Evolutionary conservation across 2,329 filamentous ascomycete genomes (phyloP).

Genomic region (Epichloe gansuensis): DNA sequence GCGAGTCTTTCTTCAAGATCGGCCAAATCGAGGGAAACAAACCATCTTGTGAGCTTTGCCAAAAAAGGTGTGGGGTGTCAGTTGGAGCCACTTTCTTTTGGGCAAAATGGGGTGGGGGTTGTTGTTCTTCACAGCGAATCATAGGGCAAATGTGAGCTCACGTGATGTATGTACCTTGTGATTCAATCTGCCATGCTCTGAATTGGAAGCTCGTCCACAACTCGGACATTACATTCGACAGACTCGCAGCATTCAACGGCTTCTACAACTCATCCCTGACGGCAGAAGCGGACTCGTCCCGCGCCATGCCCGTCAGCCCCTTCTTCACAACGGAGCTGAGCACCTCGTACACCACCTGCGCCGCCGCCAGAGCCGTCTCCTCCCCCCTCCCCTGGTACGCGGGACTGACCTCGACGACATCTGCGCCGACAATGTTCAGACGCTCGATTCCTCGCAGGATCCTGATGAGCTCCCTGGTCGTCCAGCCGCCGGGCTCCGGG

Average conservation of each 20-base stretch:
- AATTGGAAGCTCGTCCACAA: too few relatives aligned
- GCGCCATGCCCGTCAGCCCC: conserved; percentile 25
- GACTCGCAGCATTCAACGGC: too few relatives aligned
- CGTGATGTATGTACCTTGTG: too few relatives aligned
- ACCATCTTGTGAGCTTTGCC: too few relatives aligned
- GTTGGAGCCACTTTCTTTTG: too few relatives aligned
- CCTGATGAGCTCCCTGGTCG: conserved; percentile 72
- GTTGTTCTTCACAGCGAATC: too few relatives aligned
- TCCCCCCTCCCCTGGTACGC: conserved; percentile 68
- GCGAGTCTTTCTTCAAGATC: not conserved
- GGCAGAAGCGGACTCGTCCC: conserved; percentile 13
- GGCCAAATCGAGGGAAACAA: too few relatives aligned
- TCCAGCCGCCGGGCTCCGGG: conserved; percentile 85
- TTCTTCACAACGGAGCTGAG: conserved; percentile 60
- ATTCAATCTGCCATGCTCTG: too few relatives aligned
- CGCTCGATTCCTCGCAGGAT: conserved; percentile 71
- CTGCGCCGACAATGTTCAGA: conserved; percentile 76
- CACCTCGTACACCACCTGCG: conserved; percentile 78
- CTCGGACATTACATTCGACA: too few relatives aligned
- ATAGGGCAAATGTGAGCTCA: too few relatives aligned
- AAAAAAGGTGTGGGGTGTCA: too few relatives aligned
- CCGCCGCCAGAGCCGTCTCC: conserved; percentile 69
- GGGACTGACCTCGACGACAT: conserved; percentile 75
- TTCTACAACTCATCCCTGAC: conserved; percentile 27
- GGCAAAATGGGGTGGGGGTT: too few relatives aligned